These are phyloP conservation scores for Ichthyophthirius multifiliis DNA, from an alignment of 169 alveolate genomes.

Conservation along the genomic window DNA sequence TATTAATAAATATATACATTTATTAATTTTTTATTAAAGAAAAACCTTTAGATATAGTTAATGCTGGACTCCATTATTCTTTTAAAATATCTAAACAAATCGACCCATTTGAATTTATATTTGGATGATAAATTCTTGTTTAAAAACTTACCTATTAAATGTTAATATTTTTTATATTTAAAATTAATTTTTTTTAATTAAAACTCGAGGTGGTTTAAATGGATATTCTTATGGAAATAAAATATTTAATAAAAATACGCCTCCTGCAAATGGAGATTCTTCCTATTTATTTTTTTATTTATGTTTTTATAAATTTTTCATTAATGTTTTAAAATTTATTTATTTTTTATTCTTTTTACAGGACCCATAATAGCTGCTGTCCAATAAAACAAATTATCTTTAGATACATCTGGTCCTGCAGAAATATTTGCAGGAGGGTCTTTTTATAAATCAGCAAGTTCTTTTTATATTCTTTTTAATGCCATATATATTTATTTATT, in stretches of 20 bases:
- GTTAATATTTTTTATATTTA: background rate
- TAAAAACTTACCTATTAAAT: constrained; percentile 23
- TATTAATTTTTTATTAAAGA: background rate
- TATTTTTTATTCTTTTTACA: too few relatives aligned
- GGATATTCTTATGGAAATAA: constrained; percentile 58
- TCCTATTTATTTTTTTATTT: background rate
- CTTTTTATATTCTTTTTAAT: constrained; percentile 44
- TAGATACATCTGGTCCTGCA: constrained; percentile 33
- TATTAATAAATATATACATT: background rate
- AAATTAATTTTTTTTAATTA: constrained; percentile 5
- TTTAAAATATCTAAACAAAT: constrained; percentile 62
- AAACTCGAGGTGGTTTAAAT: constrained; percentile 50
- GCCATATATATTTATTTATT: background rate
- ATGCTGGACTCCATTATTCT: constrained; percentile 50
- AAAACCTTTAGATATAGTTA: constrained; percentile 53
- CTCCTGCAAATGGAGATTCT: constrained; percentile 67
- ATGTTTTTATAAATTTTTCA: background rate
- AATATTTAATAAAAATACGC: constrained; percentile 67
- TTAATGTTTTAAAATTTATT: background rate
- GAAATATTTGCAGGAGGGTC: constrained; percentile 72
- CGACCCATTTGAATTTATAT: constrained; percentile 47
- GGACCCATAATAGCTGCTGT: constrained; percentile 77
- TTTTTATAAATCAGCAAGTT: constrained; percentile 50
- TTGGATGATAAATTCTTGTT: constrained; percentile 62
- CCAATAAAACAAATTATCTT: constrained; percentile 53